Evolutionary conservation across 352 stramenopile genomes (phyloP).

Genomic region (Phytopythium helicoides): DNA sequence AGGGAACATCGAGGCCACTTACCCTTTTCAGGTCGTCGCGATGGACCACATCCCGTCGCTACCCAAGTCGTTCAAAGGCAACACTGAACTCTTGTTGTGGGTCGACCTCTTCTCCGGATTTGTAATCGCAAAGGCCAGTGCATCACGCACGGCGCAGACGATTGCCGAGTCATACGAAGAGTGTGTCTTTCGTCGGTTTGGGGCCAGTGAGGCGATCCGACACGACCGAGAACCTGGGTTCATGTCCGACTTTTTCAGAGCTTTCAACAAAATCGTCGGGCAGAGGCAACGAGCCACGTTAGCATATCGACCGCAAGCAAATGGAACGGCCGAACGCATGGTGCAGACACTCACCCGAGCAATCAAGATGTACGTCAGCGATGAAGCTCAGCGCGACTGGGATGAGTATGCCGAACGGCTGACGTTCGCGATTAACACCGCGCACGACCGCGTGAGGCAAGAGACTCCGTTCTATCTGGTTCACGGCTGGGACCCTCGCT

Average conservation of each 20-base stretch:
- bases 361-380: too few species aligned
- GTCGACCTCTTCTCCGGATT: too few species aligned
- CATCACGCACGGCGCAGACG: too few species aligned
- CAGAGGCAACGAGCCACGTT: slow-evolving; percentile 3
- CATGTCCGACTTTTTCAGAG: slow-evolving; percentile 10
- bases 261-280: slow-evolving; percentile 5
- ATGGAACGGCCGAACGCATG: too few species aligned
- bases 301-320: slow-evolving; percentile 17
- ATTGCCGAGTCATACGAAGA: too few species aligned
- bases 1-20: slow-evolving; percentile 9
- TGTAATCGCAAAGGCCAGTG: too few species aligned
- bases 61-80: too few species aligned
- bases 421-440: slow-evolving; percentile 15
- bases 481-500: slow-evolving; percentile 13
- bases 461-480: slow-evolving; percentile 19
- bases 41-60: slow-evolving; percentile 21
- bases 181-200: slow-evolving; percentile 14
- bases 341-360: too few species aligned
- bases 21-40: slow-evolving; percentile 8
- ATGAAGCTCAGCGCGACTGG: slow-evolving; percentile 13
- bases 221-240: slow-evolving; percentile 14
- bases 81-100: too few species aligned
- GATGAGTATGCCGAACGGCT: slow-evolving; percentile 13
- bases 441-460: neutral
- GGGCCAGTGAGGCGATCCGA: slow-evolving; percentile 10